Evolutionary conservation across 2,329 filamentous ascomycete species (phyloP).

Genomic region (Ploettnerulaceae sp.): DNA sequence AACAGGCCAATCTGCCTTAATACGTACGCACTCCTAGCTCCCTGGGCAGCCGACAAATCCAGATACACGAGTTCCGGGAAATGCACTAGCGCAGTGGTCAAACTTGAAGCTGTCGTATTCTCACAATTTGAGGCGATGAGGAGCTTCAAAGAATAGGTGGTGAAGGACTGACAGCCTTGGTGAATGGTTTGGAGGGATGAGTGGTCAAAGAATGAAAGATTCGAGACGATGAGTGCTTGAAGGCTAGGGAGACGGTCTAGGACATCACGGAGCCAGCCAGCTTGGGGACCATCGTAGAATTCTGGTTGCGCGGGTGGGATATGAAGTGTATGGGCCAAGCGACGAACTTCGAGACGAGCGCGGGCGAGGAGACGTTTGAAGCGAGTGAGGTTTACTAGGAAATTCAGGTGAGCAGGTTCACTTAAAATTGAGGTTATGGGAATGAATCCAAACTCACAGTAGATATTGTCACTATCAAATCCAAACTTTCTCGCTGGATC

Average conservation of each 20-base stretch:
- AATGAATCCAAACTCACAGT: constrained; percentile 17
- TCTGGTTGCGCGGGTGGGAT: constrained; percentile 22
- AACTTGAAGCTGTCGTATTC: constrained; percentile 22
- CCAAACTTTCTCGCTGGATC: constrained; percentile 21
- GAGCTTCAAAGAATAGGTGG: constrained; percentile 15
- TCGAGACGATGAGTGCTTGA: constrained; percentile 21
- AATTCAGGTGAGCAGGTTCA: constrained; percentile 7
- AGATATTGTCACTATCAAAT: constrained; percentile 18
- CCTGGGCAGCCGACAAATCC: constrained; percentile 20
- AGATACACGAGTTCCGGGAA: constrained; percentile 24
- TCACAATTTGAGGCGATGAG: constrained; percentile 20
- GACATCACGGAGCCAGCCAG: constrained; percentile 23
- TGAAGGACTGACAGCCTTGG: constrained; percentile 4
- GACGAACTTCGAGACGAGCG: constrained; percentile 18
- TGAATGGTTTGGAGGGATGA: constrained; percentile 18
- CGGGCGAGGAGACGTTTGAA: constrained; percentile 20
- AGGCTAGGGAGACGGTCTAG: constrained; percentile 20
- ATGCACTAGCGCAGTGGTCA: constrained; percentile 16
- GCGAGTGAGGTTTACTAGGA: constrained; percentile 18
- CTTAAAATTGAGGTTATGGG: background rate
- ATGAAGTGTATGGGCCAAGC: constrained; percentile 19
- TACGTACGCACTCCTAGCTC: constrained; percentile 17
- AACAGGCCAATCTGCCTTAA: constrained; percentile 19
- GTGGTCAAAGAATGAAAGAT: constrained; percentile 24
- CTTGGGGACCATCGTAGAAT: constrained; percentile 22